Conservation (phyloP, 179 eudicot genomes). For the Kewa caespitosa region DNA sequence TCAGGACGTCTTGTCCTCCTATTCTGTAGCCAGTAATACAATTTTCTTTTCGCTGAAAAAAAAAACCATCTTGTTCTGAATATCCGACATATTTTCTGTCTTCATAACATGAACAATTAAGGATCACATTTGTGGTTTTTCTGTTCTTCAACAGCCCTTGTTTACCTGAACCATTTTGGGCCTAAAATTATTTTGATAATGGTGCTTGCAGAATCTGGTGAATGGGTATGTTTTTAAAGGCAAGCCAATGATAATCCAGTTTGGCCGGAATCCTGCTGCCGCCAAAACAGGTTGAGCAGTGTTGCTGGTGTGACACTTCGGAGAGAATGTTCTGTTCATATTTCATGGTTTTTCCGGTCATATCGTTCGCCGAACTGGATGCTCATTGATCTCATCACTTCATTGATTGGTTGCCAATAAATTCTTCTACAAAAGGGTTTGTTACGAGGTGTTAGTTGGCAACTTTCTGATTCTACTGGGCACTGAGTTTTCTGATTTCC, state of each 20-base stretch:
- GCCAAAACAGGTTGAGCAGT: slow-evolving; percentile 33
- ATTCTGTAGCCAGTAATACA: too few relatives aligned
- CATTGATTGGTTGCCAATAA: too few relatives aligned
- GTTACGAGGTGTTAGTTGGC: neutral
- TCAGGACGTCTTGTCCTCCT: too few relatives aligned
- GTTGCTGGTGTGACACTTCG: neutral
- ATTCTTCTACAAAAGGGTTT: too few relatives aligned
- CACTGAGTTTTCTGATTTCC: too few relatives aligned
- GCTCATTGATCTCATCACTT: too few relatives aligned
- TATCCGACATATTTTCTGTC: too few relatives aligned
- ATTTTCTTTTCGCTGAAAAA: too few relatives aligned
- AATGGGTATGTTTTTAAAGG: slow-evolving; percentile 90
- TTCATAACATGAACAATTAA: too few relatives aligned
- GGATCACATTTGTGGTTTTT: neutral
- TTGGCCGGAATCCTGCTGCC: slow-evolving; percentile 65
- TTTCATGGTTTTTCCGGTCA: neutral
- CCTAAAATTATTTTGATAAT: neutral
- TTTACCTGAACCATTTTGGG: neutral
- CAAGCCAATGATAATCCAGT: slow-evolving; percentile 92
- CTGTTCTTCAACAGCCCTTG: neutral
- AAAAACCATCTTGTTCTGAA: too few relatives aligned
- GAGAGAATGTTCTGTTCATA: neutral
- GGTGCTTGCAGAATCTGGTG: slow-evolving; percentile 63
- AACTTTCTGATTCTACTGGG: neutral
- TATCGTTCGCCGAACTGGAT: neutral